These are phyloP conservation scores for Fusarium avenaceum DNA, from an alignment of 2,329 filamentous ascomycete species.

Conservation along the genomic window DNA sequence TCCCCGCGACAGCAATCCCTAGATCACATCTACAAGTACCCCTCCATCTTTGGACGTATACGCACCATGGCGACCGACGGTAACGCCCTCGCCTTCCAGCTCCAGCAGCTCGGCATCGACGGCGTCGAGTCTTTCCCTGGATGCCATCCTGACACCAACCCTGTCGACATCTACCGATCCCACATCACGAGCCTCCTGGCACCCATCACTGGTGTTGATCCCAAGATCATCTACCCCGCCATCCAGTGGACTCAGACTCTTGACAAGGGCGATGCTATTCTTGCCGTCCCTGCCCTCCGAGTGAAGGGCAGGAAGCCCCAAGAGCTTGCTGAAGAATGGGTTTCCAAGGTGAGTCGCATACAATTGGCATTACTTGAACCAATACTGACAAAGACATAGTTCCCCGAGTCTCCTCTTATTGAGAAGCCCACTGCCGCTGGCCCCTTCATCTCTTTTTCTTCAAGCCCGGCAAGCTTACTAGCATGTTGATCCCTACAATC, in stretches of 20 bases:
- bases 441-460: constrained; percentile 84
- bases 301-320: constrained; percentile 78
- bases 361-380: neutral
- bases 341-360: constrained; percentile 63
- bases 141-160: constrained; percentile 77
- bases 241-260: constrained; percentile 83
- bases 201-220: constrained; percentile 77
- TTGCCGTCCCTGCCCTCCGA: constrained; percentile 84
- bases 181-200: constrained; percentile 79
- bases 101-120: constrained; percentile 43
- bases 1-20: constrained; percentile 16
- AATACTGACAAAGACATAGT: constrained; percentile 59
- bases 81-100: constrained; percentile 47
- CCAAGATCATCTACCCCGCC: constrained; percentile 78
- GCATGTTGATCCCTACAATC: constrained; percentile 77
- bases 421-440: constrained; percentile 76
- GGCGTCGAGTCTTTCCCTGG: constrained; percentile 60
- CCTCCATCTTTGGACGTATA: constrained; percentile 20
- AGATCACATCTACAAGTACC: constrained; percentile 18
- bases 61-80: constrained; percentile 42
- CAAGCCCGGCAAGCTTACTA: constrained; percentile 74
- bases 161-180: constrained; percentile 82
- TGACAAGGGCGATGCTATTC: constrained; percentile 85
- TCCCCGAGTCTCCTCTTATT: constrained; percentile 80
- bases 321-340: constrained; percentile 73